Percentiles rank a stretch among this genome's conserved stretches.
Evolutionary conservation across 2,329 filamentous ascomycete genomes (phyloP).

Genomic region (Elsinoe fawcettii): DNA sequence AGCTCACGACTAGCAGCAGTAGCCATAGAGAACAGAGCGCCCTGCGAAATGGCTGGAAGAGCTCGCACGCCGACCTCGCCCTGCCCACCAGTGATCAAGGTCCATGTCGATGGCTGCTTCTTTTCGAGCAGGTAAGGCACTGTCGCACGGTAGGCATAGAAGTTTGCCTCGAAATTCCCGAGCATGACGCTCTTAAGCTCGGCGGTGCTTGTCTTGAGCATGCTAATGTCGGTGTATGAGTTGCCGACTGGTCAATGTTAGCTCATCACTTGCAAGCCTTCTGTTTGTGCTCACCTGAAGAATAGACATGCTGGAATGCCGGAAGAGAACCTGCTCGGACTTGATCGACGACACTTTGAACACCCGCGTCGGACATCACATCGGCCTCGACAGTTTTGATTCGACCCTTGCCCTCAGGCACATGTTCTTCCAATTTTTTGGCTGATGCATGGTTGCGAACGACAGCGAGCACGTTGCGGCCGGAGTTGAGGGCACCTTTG

Average conservation of each 20-base stretch:
- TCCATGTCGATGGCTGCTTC: not conserved
- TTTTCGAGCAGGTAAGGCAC: not conserved
- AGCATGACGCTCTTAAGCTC: slow-evolving; percentile 23
- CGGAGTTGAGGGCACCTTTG: no score
- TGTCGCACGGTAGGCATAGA: slow-evolving; percentile 18
- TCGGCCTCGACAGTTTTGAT: slow-evolving; percentile 32
- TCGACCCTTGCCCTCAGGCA: slow-evolving; percentile 23
- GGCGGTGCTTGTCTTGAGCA: slow-evolving; percentile 22
- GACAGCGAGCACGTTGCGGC: slow-evolving; percentile 31
- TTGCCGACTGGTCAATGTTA: slow-evolving; percentile 23
- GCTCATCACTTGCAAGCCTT: slow-evolving; percentile 13
- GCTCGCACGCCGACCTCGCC: not conserved
- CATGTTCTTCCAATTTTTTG: slow-evolving; percentile 29
- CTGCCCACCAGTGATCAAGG: not conserved
- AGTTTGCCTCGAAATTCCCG: slow-evolving; percentile 27
- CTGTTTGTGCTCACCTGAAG: no score
- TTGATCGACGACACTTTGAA: slow-evolving; percentile 32
- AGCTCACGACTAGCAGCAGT: slow-evolving; percentile 27
- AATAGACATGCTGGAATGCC: slow-evolving; percentile 36
- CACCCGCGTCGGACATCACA: slow-evolving; percentile 26
- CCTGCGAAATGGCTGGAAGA: no score
- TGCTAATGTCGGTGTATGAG: slow-evolving; percentile 20
- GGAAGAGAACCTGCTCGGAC: slow-evolving; percentile 32
- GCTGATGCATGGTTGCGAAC: slow-evolving; percentile 32
- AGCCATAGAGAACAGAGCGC: slow-evolving; percentile 32